Evolutionary conservation across 441 rosid species (phyloP).

Genomic region (Lepidium campestre): DNA sequence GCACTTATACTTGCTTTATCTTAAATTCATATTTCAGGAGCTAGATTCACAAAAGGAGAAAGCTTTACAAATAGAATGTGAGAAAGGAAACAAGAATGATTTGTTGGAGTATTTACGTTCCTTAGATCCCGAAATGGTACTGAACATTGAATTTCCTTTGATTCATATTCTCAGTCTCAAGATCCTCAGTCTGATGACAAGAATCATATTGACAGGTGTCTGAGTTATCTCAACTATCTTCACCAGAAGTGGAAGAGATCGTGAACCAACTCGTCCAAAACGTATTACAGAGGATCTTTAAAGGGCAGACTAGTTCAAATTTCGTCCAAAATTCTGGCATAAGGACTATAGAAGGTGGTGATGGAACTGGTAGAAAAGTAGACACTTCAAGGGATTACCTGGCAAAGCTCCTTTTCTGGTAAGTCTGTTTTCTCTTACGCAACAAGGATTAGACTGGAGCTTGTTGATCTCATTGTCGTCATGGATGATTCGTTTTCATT

Average conservation of each 20-base stretch:
- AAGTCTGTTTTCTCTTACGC: constrained; percentile 1
- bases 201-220: constrained; percentile 40
- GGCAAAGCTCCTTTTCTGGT: constrained; percentile 88
- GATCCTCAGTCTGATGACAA: constrained; percentile 1
- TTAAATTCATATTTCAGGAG: constrained; percentile 39
- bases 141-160: neutral
- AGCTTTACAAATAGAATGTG: constrained; percentile 42
- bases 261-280: constrained; percentile 70
- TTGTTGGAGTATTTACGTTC: constrained; percentile 79
- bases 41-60: constrained; percentile 52
- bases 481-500: neutral
- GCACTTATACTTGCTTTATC: constrained; percentile 10
- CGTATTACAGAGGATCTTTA: constrained; percentile 40
- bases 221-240: constrained; percentile 75
- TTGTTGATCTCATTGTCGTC: neutral
- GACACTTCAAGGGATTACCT: constrained; percentile 75
- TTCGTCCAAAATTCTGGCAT: constrained; percentile 30
- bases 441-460: neutral
- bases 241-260: constrained; percentile 72
- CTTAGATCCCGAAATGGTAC: constrained; percentile 70
- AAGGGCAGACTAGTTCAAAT: constrained; percentile 31
- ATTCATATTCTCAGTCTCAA: neutral
- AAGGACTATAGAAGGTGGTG: constrained; percentile 25
- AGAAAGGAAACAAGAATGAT: constrained; percentile 54
- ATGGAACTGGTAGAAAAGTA: constrained; percentile 37